Conservation (phyloP, 2,329 filamentous ascomycete species). For the Diplodia corticola region DNA sequence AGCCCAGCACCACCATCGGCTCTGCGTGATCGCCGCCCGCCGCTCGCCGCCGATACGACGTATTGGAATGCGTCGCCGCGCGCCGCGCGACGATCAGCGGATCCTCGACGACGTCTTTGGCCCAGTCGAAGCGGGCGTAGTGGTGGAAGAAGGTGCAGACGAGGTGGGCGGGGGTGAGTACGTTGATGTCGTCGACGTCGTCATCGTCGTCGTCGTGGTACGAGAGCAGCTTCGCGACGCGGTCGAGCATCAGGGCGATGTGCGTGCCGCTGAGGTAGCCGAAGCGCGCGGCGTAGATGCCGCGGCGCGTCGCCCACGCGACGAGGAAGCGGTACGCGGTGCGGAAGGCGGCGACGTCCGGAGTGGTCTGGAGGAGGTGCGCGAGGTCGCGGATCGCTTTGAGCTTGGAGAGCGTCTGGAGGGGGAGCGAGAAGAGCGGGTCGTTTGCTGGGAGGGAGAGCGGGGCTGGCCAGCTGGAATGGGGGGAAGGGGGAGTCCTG, state of each 20-base stretch:
- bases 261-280: conserved; percentile 67
- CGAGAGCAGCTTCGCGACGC: conserved; percentile 60
- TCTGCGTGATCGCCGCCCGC: too few relatives aligned
- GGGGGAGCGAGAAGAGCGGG: conserved; percentile 57
- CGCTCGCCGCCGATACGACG: conserved; percentile 57
- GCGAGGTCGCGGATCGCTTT: conserved; percentile 64
- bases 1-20: conserved; percentile 64
- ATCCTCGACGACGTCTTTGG: conserved; percentile 56
- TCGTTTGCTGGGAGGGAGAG: conserved; percentile 51
- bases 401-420: conserved; percentile 60
- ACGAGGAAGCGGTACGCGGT: conserved; percentile 61
- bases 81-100: conserved; percentile 63
- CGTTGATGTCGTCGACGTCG: conserved; percentile 31
- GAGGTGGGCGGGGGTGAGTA: conserved; percentile 54
- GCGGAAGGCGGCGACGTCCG: conserved; percentile 59
- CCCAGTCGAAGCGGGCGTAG: conserved; percentile 64
- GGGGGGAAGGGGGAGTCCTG: too few relatives aligned
- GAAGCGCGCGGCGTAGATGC: conserved; percentile 65
- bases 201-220: conserved; percentile 29
- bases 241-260: conserved; percentile 61
- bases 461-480: conserved; percentile 43
- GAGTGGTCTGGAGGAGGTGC: conserved; percentile 61
- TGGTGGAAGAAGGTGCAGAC: conserved; percentile 63
- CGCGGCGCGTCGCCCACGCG: conserved; percentile 61
- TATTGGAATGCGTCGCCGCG: too few relatives aligned